Evolutionary conservation across 108 stramenopile species (phyloP).

Genomic region (Skeletonema tropicum): DNA sequence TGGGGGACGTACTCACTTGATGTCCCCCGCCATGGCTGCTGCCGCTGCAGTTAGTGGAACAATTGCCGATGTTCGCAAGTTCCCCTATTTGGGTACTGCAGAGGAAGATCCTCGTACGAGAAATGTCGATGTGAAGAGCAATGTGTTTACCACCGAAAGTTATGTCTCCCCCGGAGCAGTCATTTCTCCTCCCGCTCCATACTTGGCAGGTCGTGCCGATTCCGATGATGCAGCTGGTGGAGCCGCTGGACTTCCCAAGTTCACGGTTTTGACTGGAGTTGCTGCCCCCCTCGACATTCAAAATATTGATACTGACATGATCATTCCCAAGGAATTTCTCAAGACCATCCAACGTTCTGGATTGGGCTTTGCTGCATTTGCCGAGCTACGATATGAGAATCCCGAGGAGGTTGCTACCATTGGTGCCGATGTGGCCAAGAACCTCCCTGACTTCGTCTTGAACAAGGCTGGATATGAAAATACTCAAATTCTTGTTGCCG

Average conservation of each 20-base stretch:
- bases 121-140: slow-evolving; percentile 39
- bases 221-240: slow-evolving; percentile 10
- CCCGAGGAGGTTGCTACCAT: slow-evolving; percentile 87
- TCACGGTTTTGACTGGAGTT: slow-evolving; percentile 71
- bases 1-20: slow-evolving; percentile 92
- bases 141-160: slow-evolving; percentile 73
- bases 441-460: slow-evolving; percentile 78
- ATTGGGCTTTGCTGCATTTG: slow-evolving; percentile 93
- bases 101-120: slow-evolving; percentile 65
- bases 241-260: slow-evolving; percentile 76
- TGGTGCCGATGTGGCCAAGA: slow-evolving; percentile 81
- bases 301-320: slow-evolving; percentile 97
- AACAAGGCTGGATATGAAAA: slow-evolving; percentile 85
- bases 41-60: slow-evolving; percentile 85
- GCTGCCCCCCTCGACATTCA: slow-evolving; percentile 92
- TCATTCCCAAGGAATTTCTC: slow-evolving; percentile 95
- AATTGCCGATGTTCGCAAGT: slow-evolving; percentile 83
- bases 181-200: slow-evolving; percentile 81
- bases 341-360: slow-evolving; percentile 95
- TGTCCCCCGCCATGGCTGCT: slow-evolving; percentile 94
- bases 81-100: slow-evolving; percentile 74
- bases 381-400: slow-evolving; percentile 89
- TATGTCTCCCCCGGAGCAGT: slow-evolving; percentile 66
- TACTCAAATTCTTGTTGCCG: slow-evolving; percentile 86
- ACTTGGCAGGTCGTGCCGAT: slow-evolving; percentile 45